Conservation (phyloP, 2,329 filamentous ascomycete species). For the Colletotrichum sp. region DNA sequence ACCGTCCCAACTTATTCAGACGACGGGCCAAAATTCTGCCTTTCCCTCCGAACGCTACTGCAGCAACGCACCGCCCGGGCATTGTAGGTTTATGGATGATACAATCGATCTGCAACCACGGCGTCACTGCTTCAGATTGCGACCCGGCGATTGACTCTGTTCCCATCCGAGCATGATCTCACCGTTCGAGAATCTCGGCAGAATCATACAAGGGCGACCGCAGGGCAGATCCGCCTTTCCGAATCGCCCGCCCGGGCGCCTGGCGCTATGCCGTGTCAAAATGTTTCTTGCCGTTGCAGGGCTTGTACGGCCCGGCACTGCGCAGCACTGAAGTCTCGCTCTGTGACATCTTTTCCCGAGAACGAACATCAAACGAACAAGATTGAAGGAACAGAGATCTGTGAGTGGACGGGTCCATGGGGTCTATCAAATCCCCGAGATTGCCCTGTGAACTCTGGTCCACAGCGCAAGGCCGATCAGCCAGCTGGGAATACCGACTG, state of each 20-base stretch:
- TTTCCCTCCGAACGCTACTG: background rate
- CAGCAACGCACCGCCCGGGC: conserved; percentile 1
- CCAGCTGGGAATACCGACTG: background rate
- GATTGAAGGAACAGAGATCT: background rate
- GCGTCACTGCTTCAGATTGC: conserved; percentile 17
- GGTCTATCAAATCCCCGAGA: background rate
- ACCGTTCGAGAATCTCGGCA: conserved; percentile 3
- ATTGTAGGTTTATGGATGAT: conserved; percentile 16
- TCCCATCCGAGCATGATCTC: background rate
- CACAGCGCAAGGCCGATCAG: background rate
- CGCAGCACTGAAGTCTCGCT: background rate
- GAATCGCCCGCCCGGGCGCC: background rate
- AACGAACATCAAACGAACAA: conserved; percentile 1
- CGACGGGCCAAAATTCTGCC: conserved; percentile 2
- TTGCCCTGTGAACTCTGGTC: background rate
- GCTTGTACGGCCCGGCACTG: background rate
- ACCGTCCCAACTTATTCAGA: conserved; percentile 15
- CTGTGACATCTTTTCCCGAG: background rate
- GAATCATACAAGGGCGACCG: background rate
- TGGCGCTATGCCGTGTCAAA: background rate
- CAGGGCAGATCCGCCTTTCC: background rate
- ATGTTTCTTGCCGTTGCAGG: background rate
- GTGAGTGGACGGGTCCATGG: conserved; percentile 1
- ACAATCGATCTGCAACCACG: conserved; percentile 20
- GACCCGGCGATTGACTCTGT: background rate